Conservation (phyloP, 495 filamentous ascomycete genomes). For the Penicillium fimorum region DNA sequence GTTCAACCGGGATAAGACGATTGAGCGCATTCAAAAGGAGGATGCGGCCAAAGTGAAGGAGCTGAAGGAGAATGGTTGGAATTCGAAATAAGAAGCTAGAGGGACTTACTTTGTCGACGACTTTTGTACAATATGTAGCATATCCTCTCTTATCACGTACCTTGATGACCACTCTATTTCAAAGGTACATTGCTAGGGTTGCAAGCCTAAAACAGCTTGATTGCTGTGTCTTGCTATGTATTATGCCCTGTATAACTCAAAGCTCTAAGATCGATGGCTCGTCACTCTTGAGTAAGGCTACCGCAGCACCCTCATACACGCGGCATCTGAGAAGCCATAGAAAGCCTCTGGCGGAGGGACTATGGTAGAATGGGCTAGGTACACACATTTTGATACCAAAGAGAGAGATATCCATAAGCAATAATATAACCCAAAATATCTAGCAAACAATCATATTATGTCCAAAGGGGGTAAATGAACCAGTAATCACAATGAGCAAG, state of each 20-base stretch:
- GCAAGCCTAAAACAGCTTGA: neutral
- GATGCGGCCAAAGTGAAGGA: constrained; percentile 61
- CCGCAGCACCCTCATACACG: neutral
- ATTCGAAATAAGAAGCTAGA: constrained; percentile 19
- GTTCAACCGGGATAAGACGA: constrained; percentile 72
- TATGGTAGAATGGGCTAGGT: neutral
- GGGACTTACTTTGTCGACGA: neutral
- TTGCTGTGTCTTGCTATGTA: neutral
- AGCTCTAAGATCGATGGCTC: neutral
- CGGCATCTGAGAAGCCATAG: neutral
- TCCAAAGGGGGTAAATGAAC: constrained; percentile 13
- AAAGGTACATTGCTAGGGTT: neutral
- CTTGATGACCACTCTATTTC: constrained; percentile 17
- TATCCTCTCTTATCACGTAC: constrained; percentile 28
- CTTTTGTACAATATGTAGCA: constrained; percentile 31
- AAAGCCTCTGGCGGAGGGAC: neutral
- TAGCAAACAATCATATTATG: constrained; percentile 14
- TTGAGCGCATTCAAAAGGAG: constrained; percentile 76
- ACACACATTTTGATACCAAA: neutral
- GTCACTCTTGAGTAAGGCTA: neutral
- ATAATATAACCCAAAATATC: neutral
- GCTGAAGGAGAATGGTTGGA: constrained; percentile 48
- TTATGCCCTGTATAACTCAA: neutral
- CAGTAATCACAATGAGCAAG: constrained; percentile 5
- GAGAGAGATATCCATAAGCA: neutral